A percentile compares a stretch with the other conserved stretches of the same genome.
Conservation (phyloP, 2,329 filamentous ascomycete species). For the Fusarium sp. region DNA sequence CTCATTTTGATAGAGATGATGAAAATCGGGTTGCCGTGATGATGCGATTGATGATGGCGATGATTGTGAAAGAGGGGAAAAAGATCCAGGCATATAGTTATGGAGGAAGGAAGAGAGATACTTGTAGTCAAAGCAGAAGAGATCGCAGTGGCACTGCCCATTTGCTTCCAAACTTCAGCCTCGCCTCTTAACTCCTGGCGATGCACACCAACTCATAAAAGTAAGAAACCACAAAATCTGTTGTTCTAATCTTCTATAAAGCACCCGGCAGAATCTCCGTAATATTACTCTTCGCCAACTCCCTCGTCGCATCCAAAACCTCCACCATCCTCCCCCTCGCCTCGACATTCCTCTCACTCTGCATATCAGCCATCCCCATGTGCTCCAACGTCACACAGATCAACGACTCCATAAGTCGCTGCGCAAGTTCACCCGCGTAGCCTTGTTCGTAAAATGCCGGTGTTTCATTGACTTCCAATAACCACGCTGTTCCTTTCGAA, state of each 20-base stretch:
- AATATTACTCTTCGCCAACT: constrained; percentile 36
- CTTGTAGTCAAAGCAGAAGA: background rate
- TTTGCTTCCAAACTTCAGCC: too few species aligned
- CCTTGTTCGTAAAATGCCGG: constrained; percentile 49
- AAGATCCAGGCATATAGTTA: accelerated
- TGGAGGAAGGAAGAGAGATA: background rate
- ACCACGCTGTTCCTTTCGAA: constrained; percentile 43
- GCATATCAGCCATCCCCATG: constrained; percentile 33
- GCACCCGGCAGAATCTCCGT: constrained; percentile 30
- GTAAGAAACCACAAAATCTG: accelerated
- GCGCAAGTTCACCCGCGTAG: constrained; percentile 45
- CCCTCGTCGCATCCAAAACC: constrained; percentile 30
- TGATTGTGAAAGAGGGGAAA: background rate
- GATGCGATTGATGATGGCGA: too few species aligned
- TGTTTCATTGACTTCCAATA: constrained; percentile 51
- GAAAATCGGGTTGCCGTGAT: too few species aligned
- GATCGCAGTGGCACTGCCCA: background rate
- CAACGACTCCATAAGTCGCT: constrained; percentile 48
- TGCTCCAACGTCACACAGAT: constrained; percentile 47
- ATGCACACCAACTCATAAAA: accelerated
- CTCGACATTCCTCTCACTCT: background rate
- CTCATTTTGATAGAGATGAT: too few species aligned
- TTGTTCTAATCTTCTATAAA: background rate
- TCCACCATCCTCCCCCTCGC: constrained; percentile 20
- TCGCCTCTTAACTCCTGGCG: background rate